These are phyloP conservation scores for Letharia columbiana DNA, from an alignment of 495 filamentous ascomycete genomes.

Conservation along the genomic window DNA sequence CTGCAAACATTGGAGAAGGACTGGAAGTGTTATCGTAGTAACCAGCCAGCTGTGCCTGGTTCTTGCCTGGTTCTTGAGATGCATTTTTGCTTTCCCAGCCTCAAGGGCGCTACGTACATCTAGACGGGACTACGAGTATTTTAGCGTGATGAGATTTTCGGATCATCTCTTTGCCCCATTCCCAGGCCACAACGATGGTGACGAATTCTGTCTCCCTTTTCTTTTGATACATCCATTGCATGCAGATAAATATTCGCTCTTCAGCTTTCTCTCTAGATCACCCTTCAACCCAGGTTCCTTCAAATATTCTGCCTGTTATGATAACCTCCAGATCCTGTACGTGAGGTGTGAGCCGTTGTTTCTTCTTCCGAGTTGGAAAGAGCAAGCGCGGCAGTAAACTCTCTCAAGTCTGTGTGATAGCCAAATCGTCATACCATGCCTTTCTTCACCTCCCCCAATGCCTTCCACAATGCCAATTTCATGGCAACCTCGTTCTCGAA, in stretches of 20 bases:
- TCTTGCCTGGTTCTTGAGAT: too few species aligned
- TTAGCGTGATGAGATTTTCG: too few species aligned
- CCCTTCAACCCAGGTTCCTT: background rate
- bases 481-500: background rate
- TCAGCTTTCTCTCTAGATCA: background rate
- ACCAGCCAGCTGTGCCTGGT: too few species aligned
- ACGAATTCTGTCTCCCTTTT: too few species aligned
- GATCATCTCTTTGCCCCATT: too few species aligned
- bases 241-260: background rate
- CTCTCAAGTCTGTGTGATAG: background rate
- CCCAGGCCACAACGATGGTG: too few species aligned
- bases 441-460: slow-evolving; percentile 51
- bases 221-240: too few species aligned
- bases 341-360: background rate
- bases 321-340: background rate
- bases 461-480: slow-evolving; percentile 49
- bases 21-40: too few species aligned
- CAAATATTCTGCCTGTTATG: background rate
- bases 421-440: slow-evolving; percentile 13
- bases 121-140: too few species aligned
- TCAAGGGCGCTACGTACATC: too few species aligned
- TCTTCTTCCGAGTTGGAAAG: background rate
- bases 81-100: too few species aligned
- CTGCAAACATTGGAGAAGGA: too few species aligned
- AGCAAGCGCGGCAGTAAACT: background rate